phyloP scores from a whole-genome alignment of 31 red algal species.

The Odonthalia washingtoniensis region DNA sequence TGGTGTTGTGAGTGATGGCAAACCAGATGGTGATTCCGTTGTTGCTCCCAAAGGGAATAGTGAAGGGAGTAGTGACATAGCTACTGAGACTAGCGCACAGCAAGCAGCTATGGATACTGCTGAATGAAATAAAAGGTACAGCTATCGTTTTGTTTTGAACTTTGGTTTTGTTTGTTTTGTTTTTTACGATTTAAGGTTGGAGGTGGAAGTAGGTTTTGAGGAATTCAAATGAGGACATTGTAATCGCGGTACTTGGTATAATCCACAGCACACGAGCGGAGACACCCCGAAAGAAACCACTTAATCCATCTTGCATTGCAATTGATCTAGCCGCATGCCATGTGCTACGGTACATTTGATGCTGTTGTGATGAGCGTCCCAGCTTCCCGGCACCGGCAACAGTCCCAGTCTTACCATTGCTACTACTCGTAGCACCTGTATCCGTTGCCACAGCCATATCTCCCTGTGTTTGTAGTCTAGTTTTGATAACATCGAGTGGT shows the following conservation, averaged over 20 bases:
- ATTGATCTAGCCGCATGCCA: conserved; percentile 74
- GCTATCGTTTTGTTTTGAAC: neutral
- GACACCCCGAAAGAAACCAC: conserved; percentile 80
- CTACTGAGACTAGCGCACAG: no score
- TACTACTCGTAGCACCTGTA: neutral
- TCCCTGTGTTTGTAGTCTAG: conserved; percentile 93
- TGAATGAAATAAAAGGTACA: conserved; percentile 16
- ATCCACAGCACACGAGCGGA: conserved; percentile 97
- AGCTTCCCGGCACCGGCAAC: no score
- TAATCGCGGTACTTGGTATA: conserved; percentile 91
- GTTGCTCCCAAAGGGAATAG: neutral
- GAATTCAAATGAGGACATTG: conserved; percentile 94
- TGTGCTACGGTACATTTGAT: conserved; percentile 48
- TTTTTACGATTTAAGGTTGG: neutral
- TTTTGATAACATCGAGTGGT: conserved; percentile 98
- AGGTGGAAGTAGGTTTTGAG: conserved; percentile 70
- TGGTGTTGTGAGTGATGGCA: no score
- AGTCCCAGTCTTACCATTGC: no score
- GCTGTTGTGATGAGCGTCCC: no score
- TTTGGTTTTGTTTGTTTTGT: neutral
- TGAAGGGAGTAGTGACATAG: no score
- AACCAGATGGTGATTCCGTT: neutral
- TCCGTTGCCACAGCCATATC: conserved; percentile 34
- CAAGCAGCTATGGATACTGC: conserved; percentile 56
- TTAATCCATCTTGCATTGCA: conserved; percentile 69